A percentile compares a stretch with the other conserved stretches of the same genome.
These are phyloP conservation scores for Boletus sp. DNA, from an alignment of 1,284 basidiomycete genomes.

Conservation along the genomic window DNA sequence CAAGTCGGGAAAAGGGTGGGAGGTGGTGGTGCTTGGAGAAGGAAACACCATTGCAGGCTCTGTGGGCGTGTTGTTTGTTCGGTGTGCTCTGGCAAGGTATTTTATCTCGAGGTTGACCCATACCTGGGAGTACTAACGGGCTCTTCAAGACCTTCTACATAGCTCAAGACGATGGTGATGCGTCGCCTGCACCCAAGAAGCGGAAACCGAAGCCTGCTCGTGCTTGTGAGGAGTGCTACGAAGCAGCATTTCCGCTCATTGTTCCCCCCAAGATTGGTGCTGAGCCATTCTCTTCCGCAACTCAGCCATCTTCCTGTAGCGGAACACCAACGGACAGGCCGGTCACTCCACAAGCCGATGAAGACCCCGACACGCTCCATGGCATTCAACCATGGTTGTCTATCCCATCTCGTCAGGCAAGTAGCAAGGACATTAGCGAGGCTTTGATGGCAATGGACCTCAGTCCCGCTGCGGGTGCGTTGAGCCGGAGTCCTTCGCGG, in stretches of 20 bases:
- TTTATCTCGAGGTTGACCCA: slow-evolving; percentile 2
- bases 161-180: slow-evolving; percentile 45
- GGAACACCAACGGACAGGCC: slow-evolving; percentile 16
- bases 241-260: slow-evolving; percentile 70
- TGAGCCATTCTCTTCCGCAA: slow-evolving; percentile 6
- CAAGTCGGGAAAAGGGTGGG: slow-evolving; percentile 15
- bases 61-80: slow-evolving; percentile 88
- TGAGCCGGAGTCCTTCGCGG: slow-evolving; percentile 29
- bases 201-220: slow-evolving; percentile 63
- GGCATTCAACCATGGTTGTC: slow-evolving; percentile 33
- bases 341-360: slow-evolving; percentile 23
- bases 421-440: slow-evolving; percentile 23
- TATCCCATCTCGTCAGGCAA: slow-evolving; percentile 24
- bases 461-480: slow-evolving; percentile 2
- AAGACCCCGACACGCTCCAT: slow-evolving; percentile 5
- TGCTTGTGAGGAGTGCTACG: slow-evolving; percentile 83
- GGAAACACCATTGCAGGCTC: slow-evolving; percentile 87
- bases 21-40: slow-evolving; percentile 43
- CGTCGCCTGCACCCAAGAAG: slow-evolving; percentile 37
- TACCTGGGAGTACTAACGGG: neutral
- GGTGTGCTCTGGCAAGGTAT: slow-evolving; percentile 75
- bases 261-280: slow-evolving; percentile 29
- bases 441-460: slow-evolving; percentile 43
- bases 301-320: slow-evolving; percentile 9
- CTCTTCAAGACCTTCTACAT: slow-evolving; percentile 70